Evolutionary conservation across 2,329 filamentous ascomycete genomes (phyloP), one percentile per base, ranked within the genome.

Genomic region (Alternaria sp.): DNA sequence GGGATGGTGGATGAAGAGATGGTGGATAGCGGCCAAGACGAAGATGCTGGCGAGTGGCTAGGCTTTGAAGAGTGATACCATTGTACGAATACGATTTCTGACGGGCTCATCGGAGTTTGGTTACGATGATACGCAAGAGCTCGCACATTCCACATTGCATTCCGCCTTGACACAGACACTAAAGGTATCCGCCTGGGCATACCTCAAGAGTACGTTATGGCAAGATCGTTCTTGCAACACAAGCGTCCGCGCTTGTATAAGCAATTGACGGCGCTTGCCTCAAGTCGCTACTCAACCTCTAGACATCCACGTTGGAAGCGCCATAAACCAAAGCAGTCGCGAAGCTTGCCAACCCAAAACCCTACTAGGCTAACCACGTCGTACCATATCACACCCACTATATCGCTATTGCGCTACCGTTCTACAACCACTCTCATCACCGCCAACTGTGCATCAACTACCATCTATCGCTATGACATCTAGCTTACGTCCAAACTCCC

Each of bases 1-100:
- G 75, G 72, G 33, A 63, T 71, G 34, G 77, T 78, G 33, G 72
- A 70, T n/a, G 76, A 77, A 42, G 74, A 74, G 51, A 73, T 72
- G 58, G 67, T 66, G 31, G 71, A 67, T 61, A 46, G 26, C 3
- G 28, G 68, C 14, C 77, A 79, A 39, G 72, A 69, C 23, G 58
- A 60, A 8, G 71, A 77, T 37, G 79, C 80, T n/a, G 79, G 75
- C 14, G 82, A 82, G 51, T 86, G 84, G 84, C 78, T 85, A 65
- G 84, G 84, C 8, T 77, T 85, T 70, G 83, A 84, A 49, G 64
- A 59, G 57, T 45, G 41, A 58, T 58, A 58, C 49, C 56, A 58
- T 58, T 56, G 40, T 59, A 51, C 40, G 46, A 59, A 59, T 54
- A 58, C 51, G 51, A 54, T 36, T 54, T 34, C 49, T 56, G 34